phyloP scores from a whole-genome alignment of 2,329 filamentous ascomycete species.

The Exophiala bonariae region DNA sequence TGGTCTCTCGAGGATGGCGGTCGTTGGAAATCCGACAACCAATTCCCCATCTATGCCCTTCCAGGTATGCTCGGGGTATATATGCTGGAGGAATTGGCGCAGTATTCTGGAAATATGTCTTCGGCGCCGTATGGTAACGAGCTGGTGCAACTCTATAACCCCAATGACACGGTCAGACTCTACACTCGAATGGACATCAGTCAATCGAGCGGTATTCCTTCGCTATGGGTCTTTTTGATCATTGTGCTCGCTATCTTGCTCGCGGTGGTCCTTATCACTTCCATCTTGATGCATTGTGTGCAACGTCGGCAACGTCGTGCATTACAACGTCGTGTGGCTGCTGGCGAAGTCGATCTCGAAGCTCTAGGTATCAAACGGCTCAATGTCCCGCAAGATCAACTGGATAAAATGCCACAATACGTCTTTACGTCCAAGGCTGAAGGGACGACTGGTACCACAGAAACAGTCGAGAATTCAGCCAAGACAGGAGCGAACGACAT shows the following conservation, averaged over 20 bases:
- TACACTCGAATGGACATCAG: conserved; percentile 35
- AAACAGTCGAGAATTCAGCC: not conserved
- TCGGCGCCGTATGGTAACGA: conserved; percentile 26
- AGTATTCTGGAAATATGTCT: conserved; percentile 76
- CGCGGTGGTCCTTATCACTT: conserved; percentile 66
- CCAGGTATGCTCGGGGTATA: conserved; percentile 64
- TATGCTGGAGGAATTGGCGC: conserved; percentile 70
- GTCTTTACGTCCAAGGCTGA: conserved; percentile 56
- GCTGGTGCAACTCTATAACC: conserved; percentile 39
- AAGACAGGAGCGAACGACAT: not conserved
- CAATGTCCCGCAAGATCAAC: conserved; percentile 69
- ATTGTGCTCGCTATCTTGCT: conserved; percentile 71
- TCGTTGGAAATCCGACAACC: conserved; percentile 69
- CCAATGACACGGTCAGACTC: conserved; percentile 50
- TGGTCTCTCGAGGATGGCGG: conserved; percentile 73
- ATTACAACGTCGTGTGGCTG: conserved; percentile 69
- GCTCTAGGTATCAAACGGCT: conserved; percentile 80
- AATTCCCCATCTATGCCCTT: conserved; percentile 82
- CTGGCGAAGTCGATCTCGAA: conserved; percentile 83
- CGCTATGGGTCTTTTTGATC: conserved; percentile 76
- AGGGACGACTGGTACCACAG: conserved; percentile 3
- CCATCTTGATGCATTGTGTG: conserved; percentile 71
- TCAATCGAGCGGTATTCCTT: conserved; percentile 62
- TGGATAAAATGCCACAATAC: conserved; percentile 76
- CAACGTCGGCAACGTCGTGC: conserved; percentile 69